Evolutionary conservation across 2,329 filamentous ascomycete species (phyloP).

Genomic region (Rhytidhysteron rufulum): DNA sequence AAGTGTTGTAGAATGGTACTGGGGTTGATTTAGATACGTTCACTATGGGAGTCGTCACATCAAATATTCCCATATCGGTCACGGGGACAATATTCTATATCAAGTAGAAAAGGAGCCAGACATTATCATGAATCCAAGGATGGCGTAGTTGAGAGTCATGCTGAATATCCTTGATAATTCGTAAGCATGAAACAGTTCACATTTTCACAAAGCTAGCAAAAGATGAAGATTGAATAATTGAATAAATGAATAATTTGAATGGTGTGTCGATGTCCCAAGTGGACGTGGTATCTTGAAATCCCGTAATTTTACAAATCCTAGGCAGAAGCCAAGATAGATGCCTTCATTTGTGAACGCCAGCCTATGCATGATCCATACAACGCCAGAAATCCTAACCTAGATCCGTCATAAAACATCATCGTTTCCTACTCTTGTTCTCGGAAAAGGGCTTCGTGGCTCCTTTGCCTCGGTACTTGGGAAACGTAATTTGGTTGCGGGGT

Average conservation of each 20-base stretch:
- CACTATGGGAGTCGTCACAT: too few species aligned
- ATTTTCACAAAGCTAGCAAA: too few species aligned
- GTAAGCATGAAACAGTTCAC: too few species aligned
- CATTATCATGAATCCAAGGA: too few species aligned
- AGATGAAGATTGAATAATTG: neutral
- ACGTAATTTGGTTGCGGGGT: conserved; percentile 22
- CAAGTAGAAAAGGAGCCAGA: too few species aligned
- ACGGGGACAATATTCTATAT: too few species aligned
- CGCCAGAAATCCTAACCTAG: neutral
- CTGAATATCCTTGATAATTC: too few species aligned
- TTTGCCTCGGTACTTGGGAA: conserved; percentile 10
- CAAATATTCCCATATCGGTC: too few species aligned
- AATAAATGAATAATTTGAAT: neutral
- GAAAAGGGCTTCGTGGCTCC: conserved; percentile 1
- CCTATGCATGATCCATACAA: neutral
- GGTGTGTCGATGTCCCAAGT: neutral
- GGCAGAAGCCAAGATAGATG: neutral
- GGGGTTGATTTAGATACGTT: too few species aligned
- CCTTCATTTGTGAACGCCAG: neutral
- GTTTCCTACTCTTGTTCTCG: conserved; percentile 6
- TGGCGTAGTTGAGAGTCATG: too few species aligned
- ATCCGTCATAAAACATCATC: neutral
- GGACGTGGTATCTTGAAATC: neutral
- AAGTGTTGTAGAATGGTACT: too few species aligned
- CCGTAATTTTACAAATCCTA: neutral